A percentile compares a stretch with the other conserved stretches of the same genome.
Conservation (phyloP, 139 green algal species). For the Coelastrella sp. region DNA sequence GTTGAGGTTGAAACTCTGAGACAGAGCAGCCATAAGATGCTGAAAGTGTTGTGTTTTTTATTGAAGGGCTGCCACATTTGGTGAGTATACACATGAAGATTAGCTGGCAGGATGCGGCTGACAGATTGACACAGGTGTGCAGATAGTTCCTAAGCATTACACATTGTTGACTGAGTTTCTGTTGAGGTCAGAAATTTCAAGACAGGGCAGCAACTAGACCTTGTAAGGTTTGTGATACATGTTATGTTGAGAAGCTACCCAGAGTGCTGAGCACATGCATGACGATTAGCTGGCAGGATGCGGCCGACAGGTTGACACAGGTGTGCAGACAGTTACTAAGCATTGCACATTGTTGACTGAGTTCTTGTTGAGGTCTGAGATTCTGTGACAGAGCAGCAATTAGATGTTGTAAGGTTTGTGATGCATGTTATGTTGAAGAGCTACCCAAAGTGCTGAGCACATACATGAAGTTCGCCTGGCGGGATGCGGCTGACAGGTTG, state of each 20-base stretch:
- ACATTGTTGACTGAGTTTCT: too few relatives aligned
- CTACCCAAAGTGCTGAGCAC: constrained; percentile 26
- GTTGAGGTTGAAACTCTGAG: too few relatives aligned
- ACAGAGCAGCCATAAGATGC: too few relatives aligned
- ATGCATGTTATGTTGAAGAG: constrained; percentile 14
- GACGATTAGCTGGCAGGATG: constrained; percentile 32
- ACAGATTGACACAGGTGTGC: constrained; percentile 16
- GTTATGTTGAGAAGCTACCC: constrained; percentile 23
- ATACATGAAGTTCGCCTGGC: constrained; percentile 18
- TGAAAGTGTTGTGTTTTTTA: not conserved
- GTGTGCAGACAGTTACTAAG: too few relatives aligned
- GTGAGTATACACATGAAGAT: constrained; percentile 20
- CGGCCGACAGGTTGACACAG: constrained; percentile 10
- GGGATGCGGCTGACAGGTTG: constrained; percentile 35
- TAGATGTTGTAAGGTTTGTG: too few relatives aligned
- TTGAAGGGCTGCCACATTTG: constrained; percentile 37
- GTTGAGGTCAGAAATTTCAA: too few relatives aligned
- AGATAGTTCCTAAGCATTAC: too few relatives aligned
- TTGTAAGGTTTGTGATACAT: too few relatives aligned
- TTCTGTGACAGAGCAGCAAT: not conserved
- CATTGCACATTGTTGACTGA: too few relatives aligned
- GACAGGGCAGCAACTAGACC: too few relatives aligned
- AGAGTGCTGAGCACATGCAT: constrained; percentile 20
- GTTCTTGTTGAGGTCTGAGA: not conserved
- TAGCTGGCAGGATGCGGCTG: constrained; percentile 20